Evolutionary conservation across 257 asterid species (phyloP), one percentile per base, ranked within the genome.

Genomic region (Gardenia jasminoides): DNA sequence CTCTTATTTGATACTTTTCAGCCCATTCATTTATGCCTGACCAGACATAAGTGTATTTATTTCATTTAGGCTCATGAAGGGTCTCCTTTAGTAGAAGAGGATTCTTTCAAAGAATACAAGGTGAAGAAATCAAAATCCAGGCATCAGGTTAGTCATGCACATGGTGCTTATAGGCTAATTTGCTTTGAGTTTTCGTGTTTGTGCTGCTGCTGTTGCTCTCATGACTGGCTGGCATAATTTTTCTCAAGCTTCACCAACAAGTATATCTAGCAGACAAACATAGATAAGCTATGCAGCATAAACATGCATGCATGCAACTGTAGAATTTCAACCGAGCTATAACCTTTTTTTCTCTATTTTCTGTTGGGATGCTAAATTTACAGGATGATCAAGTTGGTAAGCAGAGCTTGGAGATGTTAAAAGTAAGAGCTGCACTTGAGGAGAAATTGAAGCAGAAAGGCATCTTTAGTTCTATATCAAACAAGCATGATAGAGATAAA

Each of bases 401-500:
- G 44, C 97, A 92, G 86, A 96, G 98, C 90, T 77, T 70, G 85
- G 94, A 91, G 89, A 95, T 93, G 98, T 84, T 95, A 68, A 95
- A 90, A 90, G 80, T 91, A 75, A 87, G 99, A 87, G 97, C 96
- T 71, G 90, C 89, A 72, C 97, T 93, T 61, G 99, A 95, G 86
- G 94, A 92, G 84, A 96, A 88, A 84, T 74, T 93, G 88, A 93
- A 84, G 88, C 89, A 91, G 82, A 92, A 88, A 77, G 97, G 97
- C 85, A 79, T 91, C 80, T 88, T 85, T 71, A 85, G 83, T 83
- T 91, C 95, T 80, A 80, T 87, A 77, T 82, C 90, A 81, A 84
- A 88, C 10, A 93, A 85, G 85, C 81, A 80, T 76, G 89, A 65
- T 77, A 83, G 81, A 47, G 70, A 48, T 56, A 79, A 78, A 81